Base-by-base conservation (phyloP, 768 basidiomycete genomes). In the Macrolepiota fuliginosa region DNA sequence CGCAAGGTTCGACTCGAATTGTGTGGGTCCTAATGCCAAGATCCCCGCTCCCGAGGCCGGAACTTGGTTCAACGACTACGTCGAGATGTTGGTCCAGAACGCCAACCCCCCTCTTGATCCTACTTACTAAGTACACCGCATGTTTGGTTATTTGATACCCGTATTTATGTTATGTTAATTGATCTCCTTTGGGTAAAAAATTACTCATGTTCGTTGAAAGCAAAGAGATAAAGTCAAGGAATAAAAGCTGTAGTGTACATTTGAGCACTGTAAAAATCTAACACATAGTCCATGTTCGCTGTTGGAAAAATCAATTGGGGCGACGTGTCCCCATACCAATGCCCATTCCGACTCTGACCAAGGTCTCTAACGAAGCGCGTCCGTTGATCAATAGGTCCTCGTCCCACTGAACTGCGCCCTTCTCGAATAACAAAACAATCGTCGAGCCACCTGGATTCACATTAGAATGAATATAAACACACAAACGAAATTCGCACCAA, bases 351-450 rank as follows among this genome's bases (percentile, higher is more conserved):
- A 92, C 91, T 35, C 91, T 86, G 7, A 96, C 92, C 25, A 95
- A 83, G 0, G 94, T 96, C 76, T 96, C 94, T 24, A 98, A 79
- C n/a, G 88, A 86, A 2, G 92, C 91, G 32, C 80, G 77, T n/a
- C 91, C 88, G 71, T 97, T 97, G 59, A 90, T 79, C 35, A 94
- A 66, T 17, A 97, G 72, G 72, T 98, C 96, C 65, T 95, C 91
- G 67, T 98, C 96, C 90, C 94, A 99, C 69, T 89, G 80, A 13
- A 98, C 83, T 3, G 75, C 82, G 6, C 89, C 91, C 69, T 88
- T 92, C 74, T 95, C 93, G 66, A 98, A 95, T 17, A 98, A 72
- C 47, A 92, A 74, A 42, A 98, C 95, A 64, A 97, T 92, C 11
- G 95, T 96, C 29, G 93, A 96, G 1, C 94, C 95, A 58, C 93